phyloP scores from a whole-genome alignment of 2,329 filamentous ascomycete genomes.

The Diaporthe nobilis region DNA sequence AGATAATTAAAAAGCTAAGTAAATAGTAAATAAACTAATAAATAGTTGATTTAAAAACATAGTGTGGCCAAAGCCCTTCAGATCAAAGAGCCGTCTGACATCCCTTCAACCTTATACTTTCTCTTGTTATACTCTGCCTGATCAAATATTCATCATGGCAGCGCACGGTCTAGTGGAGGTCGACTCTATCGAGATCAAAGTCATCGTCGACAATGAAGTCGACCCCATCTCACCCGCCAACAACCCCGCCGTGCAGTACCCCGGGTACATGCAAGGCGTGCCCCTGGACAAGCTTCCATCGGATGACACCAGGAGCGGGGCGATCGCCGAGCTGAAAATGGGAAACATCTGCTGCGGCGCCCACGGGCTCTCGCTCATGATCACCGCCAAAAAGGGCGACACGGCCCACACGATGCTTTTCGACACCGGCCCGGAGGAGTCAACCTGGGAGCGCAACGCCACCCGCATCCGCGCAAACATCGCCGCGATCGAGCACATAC shows the following conservation, averaged over 20 bases:
- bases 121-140: no score
- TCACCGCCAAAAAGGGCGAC: slow-evolving; percentile 62
- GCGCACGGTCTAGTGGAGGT: slow-evolving; percentile 45
- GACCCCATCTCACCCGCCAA: slow-evolving; percentile 65
- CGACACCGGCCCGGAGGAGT: slow-evolving; percentile 67
- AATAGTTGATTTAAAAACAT: no score
- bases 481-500: slow-evolving; percentile 59
- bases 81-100: no score
- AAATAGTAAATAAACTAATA: no score
- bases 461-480: slow-evolving; percentile 59
- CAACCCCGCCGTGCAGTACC: slow-evolving; percentile 57
- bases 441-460: slow-evolving; percentile 64
- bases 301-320: slow-evolving; percentile 56
- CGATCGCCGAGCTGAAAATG: slow-evolving; percentile 61
- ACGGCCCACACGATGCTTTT: slow-evolving; percentile 64
- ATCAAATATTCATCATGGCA: no score
- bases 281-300: slow-evolving; percentile 53
- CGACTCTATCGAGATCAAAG: slow-evolving; percentile 58
- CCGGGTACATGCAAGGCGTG: slow-evolving; percentile 58
- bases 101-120: no score
- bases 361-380: slow-evolving; percentile 66
- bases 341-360: slow-evolving; percentile 67
- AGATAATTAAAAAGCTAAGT: no score
- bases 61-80: no score
- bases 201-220: slow-evolving; percentile 69